phyloP scores from a whole-genome alignment of 208 protist genomes.

The Zelonia costaricensis region DNA sequence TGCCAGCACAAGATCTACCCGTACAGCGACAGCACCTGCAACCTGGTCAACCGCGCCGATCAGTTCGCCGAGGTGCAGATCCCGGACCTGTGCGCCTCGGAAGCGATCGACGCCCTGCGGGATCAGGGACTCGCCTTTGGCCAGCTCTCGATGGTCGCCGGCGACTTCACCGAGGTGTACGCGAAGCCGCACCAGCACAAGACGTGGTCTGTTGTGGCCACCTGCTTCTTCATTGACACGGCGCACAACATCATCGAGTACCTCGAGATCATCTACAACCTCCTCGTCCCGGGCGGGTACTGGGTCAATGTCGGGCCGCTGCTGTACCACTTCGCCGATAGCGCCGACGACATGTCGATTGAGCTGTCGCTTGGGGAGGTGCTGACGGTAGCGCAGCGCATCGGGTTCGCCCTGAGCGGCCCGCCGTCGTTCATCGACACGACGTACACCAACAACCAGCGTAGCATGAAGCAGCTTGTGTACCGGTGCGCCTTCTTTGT shows the following conservation, averaged over 20 bases:
- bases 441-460: slow-evolving; percentile 92
- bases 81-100: slow-evolving; percentile 90
- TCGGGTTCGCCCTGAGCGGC: slow-evolving; percentile 75
- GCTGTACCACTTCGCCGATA: slow-evolving; percentile 96
- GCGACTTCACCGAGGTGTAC: slow-evolving; percentile 97
- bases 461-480: slow-evolving; percentile 91
- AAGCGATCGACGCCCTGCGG: slow-evolving; percentile 73
- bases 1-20: slow-evolving; percentile 91
- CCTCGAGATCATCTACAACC: slow-evolving; percentile 91
- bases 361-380: slow-evolving; percentile 92
- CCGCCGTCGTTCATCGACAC: slow-evolving; percentile 81
- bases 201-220: slow-evolving; percentile 92
- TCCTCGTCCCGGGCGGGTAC: slow-evolving; percentile 92
- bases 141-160: slow-evolving; percentile 96
- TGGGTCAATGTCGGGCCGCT: slow-evolving; percentile 97
- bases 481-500: slow-evolving; percentile 92
- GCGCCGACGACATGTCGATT: slow-evolving; percentile 83
- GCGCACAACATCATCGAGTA: slow-evolving; percentile 97
- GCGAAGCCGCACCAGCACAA: slow-evolving; percentile 74
- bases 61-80: slow-evolving; percentile 89
- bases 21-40: slow-evolving; percentile 93
- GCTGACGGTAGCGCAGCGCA: slow-evolving; percentile 70
- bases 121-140: slow-evolving; percentile 55
- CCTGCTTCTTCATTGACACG: slow-evolving; percentile 98
- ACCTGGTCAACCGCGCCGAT: slow-evolving; percentile 87